Evolutionary conservation across 2,329 filamentous ascomycete genomes (phyloP).

Genomic region (Aureobasidium zeae): DNA sequence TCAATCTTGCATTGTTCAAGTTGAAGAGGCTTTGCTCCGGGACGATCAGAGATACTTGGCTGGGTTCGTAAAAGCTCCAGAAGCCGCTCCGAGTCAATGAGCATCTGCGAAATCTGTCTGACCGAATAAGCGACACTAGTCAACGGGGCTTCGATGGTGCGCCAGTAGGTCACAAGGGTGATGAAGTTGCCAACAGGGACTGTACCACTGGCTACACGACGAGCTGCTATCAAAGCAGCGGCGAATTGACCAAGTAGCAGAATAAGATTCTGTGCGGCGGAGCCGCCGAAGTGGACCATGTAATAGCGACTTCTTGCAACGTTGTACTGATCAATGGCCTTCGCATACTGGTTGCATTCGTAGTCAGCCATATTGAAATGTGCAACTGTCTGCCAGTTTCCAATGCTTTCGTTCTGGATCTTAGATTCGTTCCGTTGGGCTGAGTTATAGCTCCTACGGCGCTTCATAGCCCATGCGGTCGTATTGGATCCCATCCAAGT

Average conservation of each 20-base stretch:
- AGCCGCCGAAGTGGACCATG: conserved; percentile 27
- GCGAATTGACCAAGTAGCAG: conserved; percentile 42
- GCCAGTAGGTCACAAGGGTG: conserved; percentile 57
- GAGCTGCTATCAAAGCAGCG: conserved; percentile 44
- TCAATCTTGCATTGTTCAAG: conserved; percentile 42
- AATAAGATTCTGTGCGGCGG: conserved; percentile 38
- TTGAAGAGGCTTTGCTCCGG: conserved; percentile 37
- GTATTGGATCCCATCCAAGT: conserved; percentile 42
- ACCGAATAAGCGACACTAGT: conserved; percentile 43
- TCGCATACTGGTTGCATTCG: conserved; percentile 43
- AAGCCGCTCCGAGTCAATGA: conserved; percentile 58
- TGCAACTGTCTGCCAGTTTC: conserved; percentile 51
- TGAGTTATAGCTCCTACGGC: conserved; percentile 24
- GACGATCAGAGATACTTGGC: conserved; percentile 44
- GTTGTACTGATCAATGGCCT: conserved; percentile 32
- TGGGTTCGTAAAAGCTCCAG: conserved; percentile 50
- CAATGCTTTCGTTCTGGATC: conserved; percentile 49
- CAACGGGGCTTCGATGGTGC: conserved; percentile 38
- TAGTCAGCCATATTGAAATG: conserved; percentile 50
- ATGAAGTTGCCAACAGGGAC: conserved; percentile 53
- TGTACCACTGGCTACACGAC: conserved; percentile 41
- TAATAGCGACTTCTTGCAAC: conserved; percentile 23
- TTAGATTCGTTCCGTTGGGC: conserved; percentile 41
- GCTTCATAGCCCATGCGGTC: conserved; percentile 32
- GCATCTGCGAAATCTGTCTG: conserved; percentile 40